A percentile compares a stretch with the other conserved stretches of the same genome.
Evolutionary conservation across 352 stramenopile genomes (phyloP).

Genomic region (Aphanomyces cochlioides): DNA sequence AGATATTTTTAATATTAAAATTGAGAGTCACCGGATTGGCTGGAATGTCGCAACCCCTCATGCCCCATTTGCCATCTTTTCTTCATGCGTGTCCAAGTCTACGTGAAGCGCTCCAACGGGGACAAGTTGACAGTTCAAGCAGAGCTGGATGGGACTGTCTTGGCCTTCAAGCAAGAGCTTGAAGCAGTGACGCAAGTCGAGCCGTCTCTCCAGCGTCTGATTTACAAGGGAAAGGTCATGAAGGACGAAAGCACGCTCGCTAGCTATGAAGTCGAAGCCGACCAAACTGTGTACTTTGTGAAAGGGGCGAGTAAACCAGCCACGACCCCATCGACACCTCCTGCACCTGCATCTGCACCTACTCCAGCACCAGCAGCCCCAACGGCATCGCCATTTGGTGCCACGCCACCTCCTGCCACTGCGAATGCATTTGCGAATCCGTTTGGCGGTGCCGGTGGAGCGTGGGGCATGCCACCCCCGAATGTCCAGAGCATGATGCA

Average conservation of each 20-base stretch:
- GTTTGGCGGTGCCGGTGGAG: constrained; percentile 46
- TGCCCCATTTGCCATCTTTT: background rate
- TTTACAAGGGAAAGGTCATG: constrained; percentile 89
- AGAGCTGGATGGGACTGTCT: constrained; percentile 62
- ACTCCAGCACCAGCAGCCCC: constrained; percentile 32
- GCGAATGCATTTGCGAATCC: constrained; percentile 41
- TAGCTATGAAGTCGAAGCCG: constrained; percentile 76
- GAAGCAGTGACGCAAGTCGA: constrained; percentile 63
- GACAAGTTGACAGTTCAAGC: constrained; percentile 78
- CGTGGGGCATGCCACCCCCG: constrained; percentile 70
- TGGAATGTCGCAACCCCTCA: background rate
- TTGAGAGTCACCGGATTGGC: background rate
- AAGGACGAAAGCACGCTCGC: constrained; percentile 83
- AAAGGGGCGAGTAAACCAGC: constrained; percentile 50
- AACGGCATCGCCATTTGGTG: constrained; percentile 23
- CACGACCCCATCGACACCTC: constrained; percentile 8
- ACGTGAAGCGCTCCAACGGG: constrained; percentile 79
- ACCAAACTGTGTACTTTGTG: constrained; percentile 85
- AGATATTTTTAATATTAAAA: constrained; percentile 4
- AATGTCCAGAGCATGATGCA: constrained; percentile 83
- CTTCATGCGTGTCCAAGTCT: constrained; percentile 45
- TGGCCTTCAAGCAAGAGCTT: constrained; percentile 75
- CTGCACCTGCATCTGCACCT: constrained; percentile 22
- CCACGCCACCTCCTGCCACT: constrained; percentile 5
- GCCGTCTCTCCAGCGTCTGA: constrained; percentile 76